Evolutionary conservation across 2,329 filamentous ascomycete genomes (phyloP).

Genomic region (Didymella arachidicola): DNA sequence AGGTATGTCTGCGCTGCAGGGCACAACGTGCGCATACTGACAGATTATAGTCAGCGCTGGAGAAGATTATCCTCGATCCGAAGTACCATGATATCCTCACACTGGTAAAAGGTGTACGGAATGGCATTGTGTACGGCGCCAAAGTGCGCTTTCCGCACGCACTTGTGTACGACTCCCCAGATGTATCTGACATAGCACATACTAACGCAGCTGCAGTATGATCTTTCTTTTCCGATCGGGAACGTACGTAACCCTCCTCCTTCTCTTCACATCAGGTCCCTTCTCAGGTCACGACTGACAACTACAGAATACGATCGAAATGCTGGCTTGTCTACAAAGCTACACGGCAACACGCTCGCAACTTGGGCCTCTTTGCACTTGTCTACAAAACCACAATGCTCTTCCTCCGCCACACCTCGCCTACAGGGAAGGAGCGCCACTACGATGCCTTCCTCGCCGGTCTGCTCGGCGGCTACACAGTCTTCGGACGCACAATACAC

Average conservation of each 20-base stretch:
- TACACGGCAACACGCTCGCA: conserved; percentile 87
- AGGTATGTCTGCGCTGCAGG: conserved; percentile 28
- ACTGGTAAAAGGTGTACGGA: conserved; percentile 90
- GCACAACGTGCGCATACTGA: conserved; percentile 11
- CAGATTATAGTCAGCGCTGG: conserved; percentile 68
- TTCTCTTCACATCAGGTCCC: neutral
- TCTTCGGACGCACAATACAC: conserved; percentile 83
- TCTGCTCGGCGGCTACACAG: conserved; percentile 86
- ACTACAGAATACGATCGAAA: conserved; percentile 75
- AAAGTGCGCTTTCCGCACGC: conserved; percentile 99
- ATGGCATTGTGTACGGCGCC: conserved; percentile 94
- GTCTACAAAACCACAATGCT: conserved; percentile 89
- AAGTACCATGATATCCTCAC: conserved; percentile 84
- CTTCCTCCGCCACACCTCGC: conserved; percentile 67
- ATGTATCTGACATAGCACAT: neutral
- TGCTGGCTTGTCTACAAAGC: conserved; percentile 78
- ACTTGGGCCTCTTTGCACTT: conserved; percentile 88
- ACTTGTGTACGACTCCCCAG: conserved; percentile 68
- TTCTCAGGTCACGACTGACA: conserved; percentile 12
- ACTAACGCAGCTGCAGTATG: conserved; percentile 68
- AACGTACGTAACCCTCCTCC: conserved; percentile 64
- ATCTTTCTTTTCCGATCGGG: conserved; percentile 95
- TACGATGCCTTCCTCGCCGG: conserved; percentile 89
- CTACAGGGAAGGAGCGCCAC: conserved; percentile 66
- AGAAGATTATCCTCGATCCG: conserved; percentile 81